phyloP scores from a whole-genome alignment of 805 yeast species.

The Zygoascus biomembranicola region DNA sequence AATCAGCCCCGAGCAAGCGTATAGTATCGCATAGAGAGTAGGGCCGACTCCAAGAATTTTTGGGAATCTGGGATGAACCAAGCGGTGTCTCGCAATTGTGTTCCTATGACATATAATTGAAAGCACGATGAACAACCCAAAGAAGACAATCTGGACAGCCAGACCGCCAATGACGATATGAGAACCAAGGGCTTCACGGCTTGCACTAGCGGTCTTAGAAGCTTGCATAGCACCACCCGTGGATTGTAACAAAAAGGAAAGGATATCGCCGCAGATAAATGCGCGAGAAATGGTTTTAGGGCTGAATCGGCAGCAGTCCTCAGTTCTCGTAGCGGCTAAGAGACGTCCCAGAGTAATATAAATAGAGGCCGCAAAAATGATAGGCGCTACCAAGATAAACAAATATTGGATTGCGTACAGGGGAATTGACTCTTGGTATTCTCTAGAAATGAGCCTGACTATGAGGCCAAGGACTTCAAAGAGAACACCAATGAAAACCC shows the following conservation, averaged over 20 bases:
- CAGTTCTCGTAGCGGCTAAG: conserved; percentile 39
- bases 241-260: conserved; percentile 60
- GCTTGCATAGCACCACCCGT: conserved; percentile 65
- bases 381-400: conserved; percentile 69
- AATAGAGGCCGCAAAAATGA: conserved; percentile 75
- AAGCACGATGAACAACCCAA: conserved; percentile 50
- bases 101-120: conserved; percentile 24
- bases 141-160: conserved; percentile 64
- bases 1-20: conserved; percentile 41
- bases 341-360: conserved; percentile 65
- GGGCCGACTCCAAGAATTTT: neutral
- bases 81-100: neutral
- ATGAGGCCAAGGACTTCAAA: conserved; percentile 63
- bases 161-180: conserved; percentile 70
- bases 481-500: conserved; percentile 37
- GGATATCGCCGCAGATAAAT: conserved; percentile 60
- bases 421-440: conserved; percentile 28
- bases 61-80: neutral
- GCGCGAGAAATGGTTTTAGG: conserved; percentile 53
- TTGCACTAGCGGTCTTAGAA: conserved; percentile 33
- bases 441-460: conserved; percentile 44
- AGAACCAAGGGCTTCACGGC: conserved; percentile 41
- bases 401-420: conserved; percentile 57
- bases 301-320: conserved; percentile 45
- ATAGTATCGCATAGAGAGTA: conserved; percentile 14